phyloP scores from a whole-genome alignment of 1,284 basidiomycete species.

The Microbotryum silenes-acaulis region DNA sequence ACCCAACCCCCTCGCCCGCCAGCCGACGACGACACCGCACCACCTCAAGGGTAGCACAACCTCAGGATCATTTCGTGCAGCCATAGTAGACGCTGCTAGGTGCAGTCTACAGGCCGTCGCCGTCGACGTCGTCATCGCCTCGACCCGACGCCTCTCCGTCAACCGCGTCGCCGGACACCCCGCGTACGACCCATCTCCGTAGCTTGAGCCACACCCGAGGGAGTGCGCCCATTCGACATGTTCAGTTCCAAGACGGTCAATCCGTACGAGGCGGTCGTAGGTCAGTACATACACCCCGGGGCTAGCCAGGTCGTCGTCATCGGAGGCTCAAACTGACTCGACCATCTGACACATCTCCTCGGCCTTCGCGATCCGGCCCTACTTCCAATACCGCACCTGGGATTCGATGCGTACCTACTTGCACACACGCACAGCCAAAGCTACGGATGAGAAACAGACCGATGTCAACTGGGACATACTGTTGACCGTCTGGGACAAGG shows the following conservation, averaged over 20 bases:
- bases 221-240: constrained; percentile 35
- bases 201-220: too few species aligned
- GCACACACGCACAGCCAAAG: constrained; percentile 41
- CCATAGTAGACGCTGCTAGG: too few species aligned
- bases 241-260: constrained; percentile 48
- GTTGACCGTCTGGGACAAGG: constrained; percentile 92
- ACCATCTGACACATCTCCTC: neutral
- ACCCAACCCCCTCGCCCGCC: too few species aligned
- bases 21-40: too few species aligned
- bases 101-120: too few species aligned
- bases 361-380: neutral
- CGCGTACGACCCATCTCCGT: too few species aligned
- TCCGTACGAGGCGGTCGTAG: constrained; percentile 88
- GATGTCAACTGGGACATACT: constrained; percentile 94
- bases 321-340: constrained; percentile 2
- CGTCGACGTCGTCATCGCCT: too few species aligned
- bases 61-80: too few species aligned
- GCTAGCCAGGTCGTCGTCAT: neutral
- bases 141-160: too few species aligned
- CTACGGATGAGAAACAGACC: constrained; percentile 46
- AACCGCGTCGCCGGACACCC: too few species aligned
- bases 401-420: neutral
- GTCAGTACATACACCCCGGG: constrained; percentile 49
- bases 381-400: neutral
- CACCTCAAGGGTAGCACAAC: too few species aligned